Conservation (phyloP, 2,329 filamentous ascomycete species). For the Colletotrichum orchidophilum region DNA sequence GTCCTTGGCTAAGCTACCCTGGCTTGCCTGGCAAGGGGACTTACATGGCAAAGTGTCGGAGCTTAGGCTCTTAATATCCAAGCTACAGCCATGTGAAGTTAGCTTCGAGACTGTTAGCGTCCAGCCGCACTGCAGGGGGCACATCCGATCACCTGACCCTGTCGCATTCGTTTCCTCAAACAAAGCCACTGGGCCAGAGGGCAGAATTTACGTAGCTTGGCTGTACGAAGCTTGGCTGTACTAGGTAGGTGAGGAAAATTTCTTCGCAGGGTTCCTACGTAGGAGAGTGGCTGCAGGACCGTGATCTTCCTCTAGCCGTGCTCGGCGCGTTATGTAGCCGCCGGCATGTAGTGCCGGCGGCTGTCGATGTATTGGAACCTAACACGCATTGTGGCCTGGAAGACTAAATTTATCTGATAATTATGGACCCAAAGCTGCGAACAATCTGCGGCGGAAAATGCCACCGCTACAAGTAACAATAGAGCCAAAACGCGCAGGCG, state of each 20-base stretch:
- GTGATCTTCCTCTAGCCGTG: background rate
- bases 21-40: background rate
- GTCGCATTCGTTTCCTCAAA: background rate
- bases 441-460: too few relatives aligned
- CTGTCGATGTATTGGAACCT: background rate
- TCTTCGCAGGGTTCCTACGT: too few relatives aligned
- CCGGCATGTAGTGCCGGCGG: too few relatives aligned
- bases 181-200: background rate
- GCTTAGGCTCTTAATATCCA: background rate
- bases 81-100: slow-evolving; percentile 1
- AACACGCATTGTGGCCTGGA: background rate
- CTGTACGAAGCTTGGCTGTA: too few relatives aligned
- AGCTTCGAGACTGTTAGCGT: slow-evolving; percentile 9
- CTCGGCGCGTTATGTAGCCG: background rate
- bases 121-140: slow-evolving; percentile 31
- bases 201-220: background rate
- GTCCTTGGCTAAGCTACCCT: background rate
- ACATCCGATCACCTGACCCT: background rate
- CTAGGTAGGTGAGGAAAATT: background rate
- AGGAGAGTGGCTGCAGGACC: background rate
- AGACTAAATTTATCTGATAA: background rate
- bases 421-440: too few relatives aligned
- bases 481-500: too few relatives aligned
- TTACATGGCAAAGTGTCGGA: background rate
- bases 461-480: too few relatives aligned